These are phyloP conservation scores for Coix lacrymajobi DNA, from an alignment of 176 grass and related monocot species.

Conservation along the genomic window DNA sequence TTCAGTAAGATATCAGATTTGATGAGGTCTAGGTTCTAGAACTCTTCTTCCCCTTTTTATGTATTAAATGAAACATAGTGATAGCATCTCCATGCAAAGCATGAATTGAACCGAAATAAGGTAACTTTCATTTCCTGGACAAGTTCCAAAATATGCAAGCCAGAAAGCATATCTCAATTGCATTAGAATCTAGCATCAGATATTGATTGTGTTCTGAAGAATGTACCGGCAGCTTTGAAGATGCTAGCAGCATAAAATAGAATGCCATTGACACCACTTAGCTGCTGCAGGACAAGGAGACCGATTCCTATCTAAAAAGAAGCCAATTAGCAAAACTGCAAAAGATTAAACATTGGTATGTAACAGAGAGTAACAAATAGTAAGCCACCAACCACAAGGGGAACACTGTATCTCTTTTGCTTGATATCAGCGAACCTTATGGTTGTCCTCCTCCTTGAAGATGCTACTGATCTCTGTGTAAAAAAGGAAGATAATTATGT, in stretches of 20 bases:
- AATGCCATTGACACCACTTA: constrained; percentile 88
- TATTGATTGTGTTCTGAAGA: background rate
- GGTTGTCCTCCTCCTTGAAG: constrained; percentile 68
- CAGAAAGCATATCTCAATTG: background rate
- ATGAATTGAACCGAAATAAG: constrained; percentile 7
- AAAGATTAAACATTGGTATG: background rate
- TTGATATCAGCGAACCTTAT: constrained; percentile 78
- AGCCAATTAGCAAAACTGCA: constrained; percentile 26
- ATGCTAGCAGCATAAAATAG: constrained; percentile 88
- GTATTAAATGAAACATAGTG: background rate
- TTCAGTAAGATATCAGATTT: constrained; percentile 10
- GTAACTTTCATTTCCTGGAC: background rate
- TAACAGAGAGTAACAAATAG: constrained; percentile 2
- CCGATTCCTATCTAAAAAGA: constrained; percentile 77
- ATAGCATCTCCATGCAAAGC: background rate
- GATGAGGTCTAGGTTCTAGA: background rate
- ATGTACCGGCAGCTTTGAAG: constrained; percentile 92
- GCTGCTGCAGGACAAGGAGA: constrained; percentile 78
- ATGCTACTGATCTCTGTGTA: constrained; percentile 78
- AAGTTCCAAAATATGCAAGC: background rate
- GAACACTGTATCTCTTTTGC: constrained; percentile 86
- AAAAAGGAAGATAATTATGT: constrained; percentile 12
- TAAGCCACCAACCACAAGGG: constrained; percentile 56
- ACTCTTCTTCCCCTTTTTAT: background rate
- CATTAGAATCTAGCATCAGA: constrained; percentile 10